Conservation (phyloP, 495 filamentous ascomycete species). For the Aspergillus haitiensis region DNA sequence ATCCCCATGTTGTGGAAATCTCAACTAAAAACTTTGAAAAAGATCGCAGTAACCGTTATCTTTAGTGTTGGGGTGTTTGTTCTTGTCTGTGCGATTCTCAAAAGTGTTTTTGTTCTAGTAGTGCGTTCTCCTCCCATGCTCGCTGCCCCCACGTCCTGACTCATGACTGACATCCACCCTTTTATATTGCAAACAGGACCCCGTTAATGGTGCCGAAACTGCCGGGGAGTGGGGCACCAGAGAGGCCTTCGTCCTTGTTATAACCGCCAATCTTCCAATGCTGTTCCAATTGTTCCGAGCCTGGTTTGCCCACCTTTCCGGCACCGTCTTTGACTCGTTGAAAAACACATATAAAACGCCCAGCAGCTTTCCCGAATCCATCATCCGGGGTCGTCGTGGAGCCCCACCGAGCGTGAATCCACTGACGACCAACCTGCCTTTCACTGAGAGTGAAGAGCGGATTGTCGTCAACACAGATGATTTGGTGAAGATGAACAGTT, state of each 20-base stretch:
- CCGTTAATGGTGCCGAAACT: constrained; percentile 46
- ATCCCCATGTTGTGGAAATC: constrained; percentile 56
- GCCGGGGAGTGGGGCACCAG: constrained; percentile 53
- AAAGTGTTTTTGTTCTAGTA: constrained; percentile 47
- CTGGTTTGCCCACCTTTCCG: constrained; percentile 43
- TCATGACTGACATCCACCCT: background rate
- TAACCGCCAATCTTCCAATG: constrained; percentile 56
- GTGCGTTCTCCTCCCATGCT: constrained; percentile 26
- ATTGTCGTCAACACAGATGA: constrained; percentile 35
- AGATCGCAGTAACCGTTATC: constrained; percentile 47
- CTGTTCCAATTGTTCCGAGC: constrained; percentile 50
- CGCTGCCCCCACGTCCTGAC: background rate
- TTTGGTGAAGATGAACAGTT: constrained; percentile 36
- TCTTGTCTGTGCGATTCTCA: constrained; percentile 47
- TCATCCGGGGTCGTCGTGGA: constrained; percentile 43
- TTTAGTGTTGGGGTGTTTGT: constrained; percentile 53
- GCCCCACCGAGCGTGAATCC: constrained; percentile 41
- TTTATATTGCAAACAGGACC: constrained; percentile 31
- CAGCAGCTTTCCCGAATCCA: constrained; percentile 31
- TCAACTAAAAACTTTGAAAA: constrained; percentile 44
- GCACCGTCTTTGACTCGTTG: constrained; percentile 31
- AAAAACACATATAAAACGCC: constrained; percentile 32
- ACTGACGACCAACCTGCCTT: constrained; percentile 45
- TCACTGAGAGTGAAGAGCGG: constrained; percentile 53
- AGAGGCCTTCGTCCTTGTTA: constrained; percentile 52